Conservation (phyloP, 306 rosid genomes). For the Pachyrhizus erosus region DNA sequence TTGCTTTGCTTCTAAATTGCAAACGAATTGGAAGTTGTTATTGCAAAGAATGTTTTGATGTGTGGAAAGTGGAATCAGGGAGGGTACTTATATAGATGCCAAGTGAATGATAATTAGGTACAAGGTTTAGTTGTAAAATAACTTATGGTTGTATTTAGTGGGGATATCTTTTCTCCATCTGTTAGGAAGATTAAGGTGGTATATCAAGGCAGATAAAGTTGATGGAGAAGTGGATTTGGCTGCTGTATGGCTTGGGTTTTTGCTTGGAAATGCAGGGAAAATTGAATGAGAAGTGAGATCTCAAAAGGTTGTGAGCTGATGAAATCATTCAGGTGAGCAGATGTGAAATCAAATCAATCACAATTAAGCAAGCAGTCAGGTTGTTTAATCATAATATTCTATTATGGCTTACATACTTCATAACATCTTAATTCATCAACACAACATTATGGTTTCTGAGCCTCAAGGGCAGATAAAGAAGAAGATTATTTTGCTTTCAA, state of each 20-base stretch:
- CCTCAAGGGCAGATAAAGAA: neutral
- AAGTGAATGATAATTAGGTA: conserved; percentile 39
- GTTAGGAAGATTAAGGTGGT: conserved; percentile 44
- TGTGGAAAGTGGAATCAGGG: conserved; percentile 14
- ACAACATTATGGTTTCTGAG: neutral
- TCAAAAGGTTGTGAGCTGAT: conserved; percentile 35
- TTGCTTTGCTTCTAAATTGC: neutral
- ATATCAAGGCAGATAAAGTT: conserved; percentile 35
- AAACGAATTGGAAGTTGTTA: neutral
- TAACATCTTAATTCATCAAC: neutral
- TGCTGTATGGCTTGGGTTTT: conserved; percentile 13
- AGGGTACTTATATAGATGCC: conserved; percentile 45
- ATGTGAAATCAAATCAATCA: neutral
- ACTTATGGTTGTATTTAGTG: conserved; percentile 22
- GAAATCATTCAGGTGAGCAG: neutral
- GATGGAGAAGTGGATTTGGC: conserved; percentile 43
- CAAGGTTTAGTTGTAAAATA: conserved; percentile 41
- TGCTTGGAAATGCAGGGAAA: conserved; percentile 45
- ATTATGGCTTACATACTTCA: no score
- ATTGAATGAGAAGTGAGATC: conserved; percentile 38
- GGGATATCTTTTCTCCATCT: conserved; percentile 34
- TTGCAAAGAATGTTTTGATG: conserved; percentile 35
- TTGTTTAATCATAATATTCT: neutral
- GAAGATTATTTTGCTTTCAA: neutral
- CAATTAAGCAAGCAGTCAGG: neutral